These are phyloP conservation scores for Cucumis sativus DNA, from an alignment of 306 rosid species.

Conservation along the genomic window DNA sequence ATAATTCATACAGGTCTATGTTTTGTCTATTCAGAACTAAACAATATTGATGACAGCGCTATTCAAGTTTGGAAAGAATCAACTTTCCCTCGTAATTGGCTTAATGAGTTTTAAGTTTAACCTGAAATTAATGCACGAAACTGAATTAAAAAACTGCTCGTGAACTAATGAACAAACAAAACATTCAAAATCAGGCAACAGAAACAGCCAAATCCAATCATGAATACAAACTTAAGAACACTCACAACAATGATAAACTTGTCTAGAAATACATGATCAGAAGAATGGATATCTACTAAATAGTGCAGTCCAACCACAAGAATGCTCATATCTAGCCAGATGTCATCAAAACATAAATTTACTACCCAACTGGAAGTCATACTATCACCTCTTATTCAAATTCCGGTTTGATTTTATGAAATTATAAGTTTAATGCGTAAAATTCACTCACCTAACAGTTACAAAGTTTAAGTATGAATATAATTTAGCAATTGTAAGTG, in stretches of 20 bases:
- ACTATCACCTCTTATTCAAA: neutral
- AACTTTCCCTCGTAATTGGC: neutral
- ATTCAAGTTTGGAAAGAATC: neutral
- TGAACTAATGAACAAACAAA: neutral
- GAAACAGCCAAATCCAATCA: neutral
- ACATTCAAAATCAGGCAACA: neutral
- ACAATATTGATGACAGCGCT: neutral
- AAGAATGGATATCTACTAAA: neutral
- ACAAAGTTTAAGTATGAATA: neutral
- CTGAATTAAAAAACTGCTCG: neutral
- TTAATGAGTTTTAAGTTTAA: neutral
- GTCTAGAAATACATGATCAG: neutral
- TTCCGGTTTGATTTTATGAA: neutral
- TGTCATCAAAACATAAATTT: neutral
- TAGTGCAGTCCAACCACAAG: neutral
- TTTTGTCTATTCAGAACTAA: neutral
- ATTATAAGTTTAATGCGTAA: neutral
- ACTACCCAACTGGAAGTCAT: neutral
- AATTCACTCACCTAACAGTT: neutral
- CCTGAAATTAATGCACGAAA: neutral
- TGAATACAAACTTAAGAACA: neutral
- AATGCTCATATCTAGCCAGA: neutral
- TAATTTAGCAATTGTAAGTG: neutral
- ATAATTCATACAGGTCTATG: neutral
- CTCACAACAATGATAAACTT: neutral